Evolutionary conservation across 129 eudicot genomes (phyloP), one percentile per base, ranked within the genome.

Genomic region (Tanacetum coccineum): DNA sequence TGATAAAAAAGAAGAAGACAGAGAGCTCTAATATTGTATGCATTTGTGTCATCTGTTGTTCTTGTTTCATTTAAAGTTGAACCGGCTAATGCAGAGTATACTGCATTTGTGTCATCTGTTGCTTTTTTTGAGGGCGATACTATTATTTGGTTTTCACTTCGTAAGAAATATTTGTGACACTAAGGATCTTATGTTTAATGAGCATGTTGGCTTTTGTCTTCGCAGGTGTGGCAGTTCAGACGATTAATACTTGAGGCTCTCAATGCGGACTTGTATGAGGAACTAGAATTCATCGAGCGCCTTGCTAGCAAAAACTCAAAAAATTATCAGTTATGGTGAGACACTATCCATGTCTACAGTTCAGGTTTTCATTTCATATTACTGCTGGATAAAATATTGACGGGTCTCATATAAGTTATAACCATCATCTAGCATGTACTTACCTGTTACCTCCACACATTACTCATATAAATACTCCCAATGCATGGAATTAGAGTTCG

Each of bases 301-400:
- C 79, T 89, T 79, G 87, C 99, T 40, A 81, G 82, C 80, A 72
- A 59, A 36, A 94, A 84, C 74, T 75, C 95, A 53, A 94, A 94
- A 67, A 94, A 94, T 75, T 94, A 94, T 75, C 99, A 94, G 68
- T 78, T 94, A 80, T 94, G 99, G 99, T 94, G 79, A 69, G 85
- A 49, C 20, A 49, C 30, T 70, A 12, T 71, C 39, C 30, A 39
- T 70, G 13, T 78, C 62, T 56, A 51, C 54, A 6, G 4, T 57
- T 66, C 18, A 52, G 14, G 56, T 51, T 30, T 70, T 25, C 4
- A 2, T 17, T 6, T 36, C 42, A 36, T 36, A 36, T 66, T 67
- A 50, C 20, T 59, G 13, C 59, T 42, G 18, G 32, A 56, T 17
- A 44, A 53, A 22, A 15, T 39, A 36, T 22, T 52, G 54, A 62